phyloP scores from a whole-genome alignment of 305 asterid genomes.

The Fraxinus ornus region DNA sequence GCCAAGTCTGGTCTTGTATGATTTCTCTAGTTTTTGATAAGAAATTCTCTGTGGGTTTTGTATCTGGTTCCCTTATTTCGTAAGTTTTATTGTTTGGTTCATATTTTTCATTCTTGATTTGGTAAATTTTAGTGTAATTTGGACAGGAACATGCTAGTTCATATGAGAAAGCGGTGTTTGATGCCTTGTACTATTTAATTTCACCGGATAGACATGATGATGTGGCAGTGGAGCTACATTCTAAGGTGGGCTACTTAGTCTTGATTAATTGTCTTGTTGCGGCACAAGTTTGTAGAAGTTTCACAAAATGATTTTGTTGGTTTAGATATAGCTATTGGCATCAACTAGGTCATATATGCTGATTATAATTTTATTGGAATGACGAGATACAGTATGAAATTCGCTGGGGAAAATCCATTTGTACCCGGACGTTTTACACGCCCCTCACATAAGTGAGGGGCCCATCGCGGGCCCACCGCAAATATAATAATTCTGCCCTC shows the following conservation, averaged over 20 bases:
- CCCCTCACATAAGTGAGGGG: too few species aligned
- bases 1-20: slow-evolving; percentile 72
- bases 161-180: slow-evolving; percentile 73
- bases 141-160: slow-evolving; percentile 63
- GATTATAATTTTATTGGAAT: not conserved
- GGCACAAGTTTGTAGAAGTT: not conserved
- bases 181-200: slow-evolving; percentile 49
- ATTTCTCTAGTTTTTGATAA: slow-evolving; percentile 1
- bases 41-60: not conserved
- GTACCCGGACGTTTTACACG: too few species aligned
- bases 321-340: not conserved
- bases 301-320: not conserved
- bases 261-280: slow-evolving; percentile 6
- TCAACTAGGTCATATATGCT: not conserved
- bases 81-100: not conserved
- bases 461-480: too few species aligned
- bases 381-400: not conserved
- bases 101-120: not conserved
- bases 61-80: not conserved
- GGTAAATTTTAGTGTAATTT: slow-evolving; percentile 14
- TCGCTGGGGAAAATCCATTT: too few species aligned
- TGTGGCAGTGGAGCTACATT: slow-evolving; percentile 69
- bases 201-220: slow-evolving; percentile 80
- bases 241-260: slow-evolving; percentile 41
- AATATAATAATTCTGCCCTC: too few species aligned